Evolutionary conservation across 305 asterid genomes (phyloP).

Genomic region (Rubia balearica): DNA sequence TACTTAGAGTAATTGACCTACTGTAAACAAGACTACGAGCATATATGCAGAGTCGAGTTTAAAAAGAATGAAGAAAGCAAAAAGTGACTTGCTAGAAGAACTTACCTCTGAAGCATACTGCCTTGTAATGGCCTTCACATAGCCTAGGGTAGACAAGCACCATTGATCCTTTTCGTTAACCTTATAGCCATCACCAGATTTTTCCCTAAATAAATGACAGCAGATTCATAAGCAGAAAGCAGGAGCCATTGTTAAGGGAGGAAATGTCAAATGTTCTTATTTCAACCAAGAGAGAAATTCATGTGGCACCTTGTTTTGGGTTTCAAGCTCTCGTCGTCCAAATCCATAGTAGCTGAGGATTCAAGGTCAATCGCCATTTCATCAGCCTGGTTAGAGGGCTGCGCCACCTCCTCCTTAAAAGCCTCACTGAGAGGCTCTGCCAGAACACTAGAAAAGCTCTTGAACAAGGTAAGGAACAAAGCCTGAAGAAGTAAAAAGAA

Average conservation of each 20-base stretch:
- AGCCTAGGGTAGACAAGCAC: slow-evolving; percentile 89
- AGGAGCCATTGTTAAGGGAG: slow-evolving; percentile 1
- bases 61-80: not conserved
- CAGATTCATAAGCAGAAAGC: slow-evolving; percentile 19
- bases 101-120: slow-evolving; percentile 93
- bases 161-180: slow-evolving; percentile 87
- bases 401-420: slow-evolving; percentile 44
- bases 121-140: slow-evolving; percentile 85
- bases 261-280: not conserved
- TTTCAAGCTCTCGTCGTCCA: slow-evolving; percentile 55
- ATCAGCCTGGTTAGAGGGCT: slow-evolving; percentile 41
- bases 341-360: slow-evolving; percentile 58
- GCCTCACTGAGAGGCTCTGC: slow-evolving; percentile 69
- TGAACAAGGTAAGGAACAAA: slow-evolving; percentile 61
- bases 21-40: not conserved
- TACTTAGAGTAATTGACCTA: not conserved
- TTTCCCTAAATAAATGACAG: slow-evolving; percentile 50
- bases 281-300: slow-evolving; percentile 13
- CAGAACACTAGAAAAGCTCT: slow-evolving; percentile 63
- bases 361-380: slow-evolving; percentile 81
- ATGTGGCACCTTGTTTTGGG: slow-evolving; percentile 50
- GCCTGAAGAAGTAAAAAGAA: slow-evolving; percentile 41
- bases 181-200: slow-evolving; percentile 40
- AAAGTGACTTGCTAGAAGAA: slow-evolving; percentile 3
- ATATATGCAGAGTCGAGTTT: not conserved